phyloP scores from a whole-genome alignment of 495 filamentous ascomycete species.

The Aspergillus sclerotioniger region DNA sequence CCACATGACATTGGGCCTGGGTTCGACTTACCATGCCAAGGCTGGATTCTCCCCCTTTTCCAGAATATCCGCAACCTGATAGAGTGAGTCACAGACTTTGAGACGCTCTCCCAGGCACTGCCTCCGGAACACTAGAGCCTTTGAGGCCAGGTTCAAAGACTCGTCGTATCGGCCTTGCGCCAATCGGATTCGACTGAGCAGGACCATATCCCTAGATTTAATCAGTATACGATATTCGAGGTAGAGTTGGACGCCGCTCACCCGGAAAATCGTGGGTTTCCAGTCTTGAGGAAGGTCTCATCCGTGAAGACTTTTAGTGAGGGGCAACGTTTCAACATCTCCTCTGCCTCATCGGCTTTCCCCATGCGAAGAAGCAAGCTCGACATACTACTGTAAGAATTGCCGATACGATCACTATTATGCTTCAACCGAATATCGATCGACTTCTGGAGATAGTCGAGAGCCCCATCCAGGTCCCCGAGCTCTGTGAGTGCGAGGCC shows the following conservation, averaged over 20 bases:
- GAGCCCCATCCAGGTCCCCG: constrained; percentile 22
- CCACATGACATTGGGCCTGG: neutral
- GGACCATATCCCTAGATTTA: constrained; percentile 6
- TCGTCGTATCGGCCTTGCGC: constrained; percentile 3
- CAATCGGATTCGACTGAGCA: constrained; percentile 7
- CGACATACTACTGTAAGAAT: constrained; percentile 30
- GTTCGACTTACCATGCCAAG: neutral
- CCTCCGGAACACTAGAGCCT: constrained; percentile 6
- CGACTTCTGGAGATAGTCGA: constrained; percentile 18
- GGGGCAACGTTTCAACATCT: constrained; percentile 26
- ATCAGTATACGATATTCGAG: neutral
- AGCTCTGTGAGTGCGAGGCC: constrained; percentile 26
- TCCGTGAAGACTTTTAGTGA: constrained; percentile 27
- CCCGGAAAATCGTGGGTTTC: constrained; percentile 11
- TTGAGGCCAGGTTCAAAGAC: constrained; percentile 7
- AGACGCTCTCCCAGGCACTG: constrained; percentile 8
- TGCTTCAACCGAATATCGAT: constrained; percentile 24
- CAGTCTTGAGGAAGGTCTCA: constrained; percentile 17
- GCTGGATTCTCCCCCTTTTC: constrained; percentile 1
- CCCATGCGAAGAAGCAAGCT: constrained; percentile 25
- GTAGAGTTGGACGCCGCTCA: too few species aligned
- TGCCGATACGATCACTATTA: constrained; percentile 24
- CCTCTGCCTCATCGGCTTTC: constrained; percentile 25
- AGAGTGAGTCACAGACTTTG: constrained; percentile 10
- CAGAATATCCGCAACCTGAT: constrained; percentile 8